Conservation (phyloP, 495 filamentous ascomycete genomes). For the Oidiodendron maius region DNA sequence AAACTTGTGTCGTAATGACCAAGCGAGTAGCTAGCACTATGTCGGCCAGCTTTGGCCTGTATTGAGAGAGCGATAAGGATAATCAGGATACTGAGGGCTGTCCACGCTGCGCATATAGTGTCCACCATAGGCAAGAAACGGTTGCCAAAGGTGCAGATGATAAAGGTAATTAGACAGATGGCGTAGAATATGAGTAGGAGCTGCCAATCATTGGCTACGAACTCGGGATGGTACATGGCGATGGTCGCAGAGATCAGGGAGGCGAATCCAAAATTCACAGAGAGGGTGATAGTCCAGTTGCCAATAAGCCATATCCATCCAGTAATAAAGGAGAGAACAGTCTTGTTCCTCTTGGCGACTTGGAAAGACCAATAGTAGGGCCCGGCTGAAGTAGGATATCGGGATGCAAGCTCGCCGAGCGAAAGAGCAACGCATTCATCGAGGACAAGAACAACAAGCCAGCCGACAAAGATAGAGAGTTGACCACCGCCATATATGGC, state of each 20-base stretch:
- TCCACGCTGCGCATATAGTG: conserved; percentile 44
- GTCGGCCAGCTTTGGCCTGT: conserved; percentile 33
- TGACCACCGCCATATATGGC: conserved; percentile 40
- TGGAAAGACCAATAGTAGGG: conserved; percentile 46
- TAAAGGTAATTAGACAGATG: conserved; percentile 31
- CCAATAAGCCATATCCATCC: conserved; percentile 24
- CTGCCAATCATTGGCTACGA: conserved; percentile 17
- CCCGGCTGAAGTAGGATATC: conserved; percentile 44
- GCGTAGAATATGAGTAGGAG: conserved; percentile 39
- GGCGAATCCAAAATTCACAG: conserved; percentile 34
- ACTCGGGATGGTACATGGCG: conserved; percentile 22
- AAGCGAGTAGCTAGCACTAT: conserved; percentile 36
- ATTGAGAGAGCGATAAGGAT: conserved; percentile 39
- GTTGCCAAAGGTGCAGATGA: conserved; percentile 39
- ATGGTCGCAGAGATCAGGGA: conserved; percentile 31
- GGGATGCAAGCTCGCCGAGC: conserved; percentile 40
- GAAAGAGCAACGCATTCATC: conserved; percentile 32
- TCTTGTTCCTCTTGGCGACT: conserved; percentile 34
- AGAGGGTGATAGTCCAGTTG: conserved; percentile 28
- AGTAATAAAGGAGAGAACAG: conserved; percentile 38
- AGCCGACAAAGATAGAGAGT: conserved; percentile 39
- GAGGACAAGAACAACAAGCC: conserved; percentile 37
- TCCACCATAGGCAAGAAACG: conserved; percentile 43
- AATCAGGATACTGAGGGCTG: conserved; percentile 36
- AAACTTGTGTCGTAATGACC: conserved; percentile 36